A percentile compares a stretch with the other conserved stretches of the same genome.
Conservation (phyloP, 768 basidiomycete species). For the Serpula lacrymans region DNA sequence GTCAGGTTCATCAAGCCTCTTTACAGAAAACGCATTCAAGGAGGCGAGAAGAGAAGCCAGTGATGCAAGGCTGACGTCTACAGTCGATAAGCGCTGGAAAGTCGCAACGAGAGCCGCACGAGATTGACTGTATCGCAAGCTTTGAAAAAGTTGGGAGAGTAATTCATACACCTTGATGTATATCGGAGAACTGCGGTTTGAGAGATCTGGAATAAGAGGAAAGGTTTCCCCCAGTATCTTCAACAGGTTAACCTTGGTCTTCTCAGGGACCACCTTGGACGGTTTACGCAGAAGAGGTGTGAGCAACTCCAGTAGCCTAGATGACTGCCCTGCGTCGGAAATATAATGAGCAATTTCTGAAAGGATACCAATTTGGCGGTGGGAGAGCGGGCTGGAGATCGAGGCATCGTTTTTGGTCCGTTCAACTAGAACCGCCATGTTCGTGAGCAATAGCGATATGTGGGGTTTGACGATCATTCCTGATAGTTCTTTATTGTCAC, state of each 20-base stretch:
- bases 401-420: conserved; percentile 48
- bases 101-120: conserved; percentile 67
- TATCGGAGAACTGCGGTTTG: conserved; percentile 37
- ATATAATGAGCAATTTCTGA: conserved; percentile 77
- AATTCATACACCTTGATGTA: conserved; percentile 57
- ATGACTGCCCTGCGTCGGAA: conserved; percentile 66
- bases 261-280: conserved; percentile 74
- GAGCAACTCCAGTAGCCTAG: conserved; percentile 68
- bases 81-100: conserved; percentile 49
- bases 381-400: conserved; percentile 62
- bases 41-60: conserved; percentile 56
- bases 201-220: conserved; percentile 61
- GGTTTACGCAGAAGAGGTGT: conserved; percentile 78
- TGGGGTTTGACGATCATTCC: conserved; percentile 63
- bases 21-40: conserved; percentile 83
- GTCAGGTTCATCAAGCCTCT: conserved; percentile 87
- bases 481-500: conserved; percentile 46
- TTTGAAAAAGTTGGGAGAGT: conserved; percentile 76
- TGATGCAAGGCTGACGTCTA: conserved; percentile 38
- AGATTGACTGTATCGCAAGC: conserved; percentile 65
- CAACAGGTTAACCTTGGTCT: conserved; percentile 79
- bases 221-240: conserved; percentile 66
- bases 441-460: conserved; percentile 65
- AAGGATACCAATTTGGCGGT: conserved; percentile 80
- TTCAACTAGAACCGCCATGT: conserved; percentile 68